These are phyloP conservation scores for Cunninghamia lanceolata DNA, from an alignment of 75 land plant species.

Conservation along the genomic window DNA sequence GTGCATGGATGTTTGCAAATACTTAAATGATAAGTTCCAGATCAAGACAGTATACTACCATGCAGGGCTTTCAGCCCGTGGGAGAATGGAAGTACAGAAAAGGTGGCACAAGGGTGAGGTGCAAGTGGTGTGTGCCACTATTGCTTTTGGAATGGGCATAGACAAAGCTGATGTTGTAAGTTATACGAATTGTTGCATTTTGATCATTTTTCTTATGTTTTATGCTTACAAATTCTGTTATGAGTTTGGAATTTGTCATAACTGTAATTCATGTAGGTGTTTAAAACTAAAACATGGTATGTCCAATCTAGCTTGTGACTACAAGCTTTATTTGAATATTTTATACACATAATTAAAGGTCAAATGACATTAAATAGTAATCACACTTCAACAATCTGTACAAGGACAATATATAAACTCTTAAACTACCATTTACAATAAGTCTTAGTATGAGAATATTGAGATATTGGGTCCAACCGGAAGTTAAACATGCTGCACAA, in stretches of 20 bases:
- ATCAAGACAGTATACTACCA: conserved; percentile 70
- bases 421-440: neutral
- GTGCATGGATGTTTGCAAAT: conserved; percentile 69
- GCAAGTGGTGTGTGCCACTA: conserved; percentile 81
- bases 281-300: neutral
- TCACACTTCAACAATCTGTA: neutral
- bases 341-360: neutral
- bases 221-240: neutral
- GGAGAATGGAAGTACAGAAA: conserved; percentile 64
- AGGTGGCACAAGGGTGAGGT: conserved; percentile 74
- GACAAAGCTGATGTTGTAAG: conserved; percentile 92
- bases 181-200: neutral
- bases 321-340: neutral
- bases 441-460: neutral
- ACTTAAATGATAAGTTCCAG: conserved; percentile 55
- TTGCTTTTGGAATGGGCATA: conserved; percentile 97
- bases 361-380: neutral
- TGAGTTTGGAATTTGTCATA: neutral
- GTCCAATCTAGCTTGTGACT: neutral
- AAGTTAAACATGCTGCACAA: too few relatives aligned
- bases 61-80: conserved; percentile 63
- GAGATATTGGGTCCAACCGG: too few relatives aligned
- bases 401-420: neutral
- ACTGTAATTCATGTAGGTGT: neutral
- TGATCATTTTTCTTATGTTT: neutral